Conservation (phyloP, 345 rosid species). For the Eucalyptus tenuipes region DNA sequence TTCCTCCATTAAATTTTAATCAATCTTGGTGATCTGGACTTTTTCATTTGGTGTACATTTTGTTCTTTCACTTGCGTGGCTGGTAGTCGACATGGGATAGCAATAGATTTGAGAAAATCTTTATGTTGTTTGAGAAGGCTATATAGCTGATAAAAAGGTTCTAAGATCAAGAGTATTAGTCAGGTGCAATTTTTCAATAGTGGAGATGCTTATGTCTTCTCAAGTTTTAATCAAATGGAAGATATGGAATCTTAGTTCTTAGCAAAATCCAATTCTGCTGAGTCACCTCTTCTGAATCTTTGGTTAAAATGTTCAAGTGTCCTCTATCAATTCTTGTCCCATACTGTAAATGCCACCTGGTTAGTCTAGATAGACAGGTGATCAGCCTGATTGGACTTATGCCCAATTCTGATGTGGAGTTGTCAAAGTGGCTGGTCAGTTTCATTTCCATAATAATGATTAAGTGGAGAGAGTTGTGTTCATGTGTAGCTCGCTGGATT, state of each 20-base stretch:
- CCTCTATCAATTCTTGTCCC: neutral
- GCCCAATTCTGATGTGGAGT: neutral
- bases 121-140: neutral
- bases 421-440: neutral
- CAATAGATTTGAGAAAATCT: neutral
- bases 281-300: neutral
- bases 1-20: neutral
- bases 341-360: neutral
- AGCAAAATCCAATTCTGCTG: neutral
- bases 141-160: neutral
- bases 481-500: neutral
- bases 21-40: neutral
- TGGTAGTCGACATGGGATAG: neutral
- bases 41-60: neutral
- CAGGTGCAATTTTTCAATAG: neutral
- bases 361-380: neutral
- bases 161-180: neutral
- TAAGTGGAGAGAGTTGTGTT: neutral
- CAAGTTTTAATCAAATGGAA: neutral
- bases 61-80: neutral
- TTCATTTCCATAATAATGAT: neutral
- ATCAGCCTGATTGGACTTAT: neutral
- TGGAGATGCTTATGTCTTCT: neutral
- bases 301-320: neutral
- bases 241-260: neutral